Evolutionary conservation across 768 basidiomycete species (phyloP).

Genomic region (Tremella fuciformis): DNA sequence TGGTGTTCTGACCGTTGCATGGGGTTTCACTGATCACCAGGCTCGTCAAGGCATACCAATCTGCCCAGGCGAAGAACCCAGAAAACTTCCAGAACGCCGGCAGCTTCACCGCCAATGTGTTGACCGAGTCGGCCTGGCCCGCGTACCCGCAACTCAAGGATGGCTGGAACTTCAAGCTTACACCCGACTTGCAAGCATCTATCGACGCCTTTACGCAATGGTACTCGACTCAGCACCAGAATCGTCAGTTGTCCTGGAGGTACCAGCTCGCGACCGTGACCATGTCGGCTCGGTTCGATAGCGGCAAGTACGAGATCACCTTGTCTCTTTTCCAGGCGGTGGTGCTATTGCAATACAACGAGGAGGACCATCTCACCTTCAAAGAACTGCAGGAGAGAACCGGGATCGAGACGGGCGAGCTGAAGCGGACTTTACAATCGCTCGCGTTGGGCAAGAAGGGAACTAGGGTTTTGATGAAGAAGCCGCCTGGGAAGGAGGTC

Average conservation of each 20-base stretch:
- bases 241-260: constrained; percentile 76
- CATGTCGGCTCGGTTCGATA: constrained; percentile 65
- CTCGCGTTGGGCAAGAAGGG: constrained; percentile 73
- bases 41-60: constrained; percentile 41
- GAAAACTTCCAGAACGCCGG: constrained; percentile 68
- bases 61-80: constrained; percentile 47
- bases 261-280: constrained; percentile 81
- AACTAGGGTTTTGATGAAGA: constrained; percentile 79
- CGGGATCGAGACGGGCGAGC: constrained; percentile 60
- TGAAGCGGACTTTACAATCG: constrained; percentile 83
- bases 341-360: constrained; percentile 83
- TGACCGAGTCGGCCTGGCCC: constrained; percentile 43
- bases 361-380: constrained; percentile 62
- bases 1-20: constrained; percentile 2
- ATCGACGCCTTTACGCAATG: constrained; percentile 64
- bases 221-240: constrained; percentile 75
- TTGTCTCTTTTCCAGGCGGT: constrained; percentile 87
- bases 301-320: constrained; percentile 71
- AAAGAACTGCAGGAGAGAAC: constrained; percentile 66
- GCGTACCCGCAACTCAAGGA: constrained; percentile 31
- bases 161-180: constrained; percentile 34
- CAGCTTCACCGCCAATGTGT: constrained; percentile 51
- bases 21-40: constrained; percentile 56
- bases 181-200: constrained; percentile 67
- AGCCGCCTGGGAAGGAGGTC: constrained; percentile 74